phyloP scores from a whole-genome alignment of 805 yeast species.

The Yarrowia bubula region DNA sequence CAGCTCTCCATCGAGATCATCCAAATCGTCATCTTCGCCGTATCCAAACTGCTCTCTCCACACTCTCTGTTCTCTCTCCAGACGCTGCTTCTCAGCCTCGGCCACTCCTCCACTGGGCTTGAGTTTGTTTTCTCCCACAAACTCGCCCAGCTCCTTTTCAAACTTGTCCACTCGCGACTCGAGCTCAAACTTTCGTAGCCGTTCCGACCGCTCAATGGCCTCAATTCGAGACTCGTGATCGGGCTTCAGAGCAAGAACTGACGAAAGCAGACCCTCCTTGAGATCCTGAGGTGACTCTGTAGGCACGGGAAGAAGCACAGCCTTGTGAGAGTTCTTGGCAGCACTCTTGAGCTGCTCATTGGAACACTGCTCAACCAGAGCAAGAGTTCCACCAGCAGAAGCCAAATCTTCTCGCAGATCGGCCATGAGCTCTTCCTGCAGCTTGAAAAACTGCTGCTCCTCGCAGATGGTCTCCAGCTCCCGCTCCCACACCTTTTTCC shows the following conservation, averaged over 20 bases:
- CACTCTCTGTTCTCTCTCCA: constrained; percentile 67
- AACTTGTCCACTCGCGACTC: constrained; percentile 63
- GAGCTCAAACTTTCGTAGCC: constrained; percentile 67
- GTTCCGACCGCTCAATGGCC: constrained; percentile 87
- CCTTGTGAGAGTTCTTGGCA: constrained; percentile 40
- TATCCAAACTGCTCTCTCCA: constrained; percentile 44
- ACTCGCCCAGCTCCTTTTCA: constrained; percentile 79
- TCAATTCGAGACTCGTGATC: constrained; percentile 81
- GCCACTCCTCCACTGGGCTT: constrained; percentile 87
- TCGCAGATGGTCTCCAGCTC: constrained; percentile 88
- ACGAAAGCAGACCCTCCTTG: constrained; percentile 70
- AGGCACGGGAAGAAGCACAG: constrained; percentile 37
- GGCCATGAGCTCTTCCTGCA: constrained; percentile 80
- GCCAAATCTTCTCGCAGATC: constrained; percentile 79
- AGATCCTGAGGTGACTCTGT: constrained; percentile 36
- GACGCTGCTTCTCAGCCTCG: constrained; percentile 71
- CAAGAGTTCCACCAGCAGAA: constrained; percentile 77
- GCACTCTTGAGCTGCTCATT: constrained; percentile 62
- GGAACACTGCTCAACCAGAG: constrained; percentile 75
- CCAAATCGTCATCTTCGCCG: constrained; percentile 16
- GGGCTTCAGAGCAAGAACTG: constrained; percentile 76
- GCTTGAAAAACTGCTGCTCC: constrained; percentile 86
- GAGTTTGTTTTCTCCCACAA: constrained; percentile 73
- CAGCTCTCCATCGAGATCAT: constrained; percentile 7
- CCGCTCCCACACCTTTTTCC: constrained; percentile 91